These are phyloP conservation scores for Acacia crassicarpa DNA, from an alignment of 306 rosid genomes.

Conservation along the genomic window DNA sequence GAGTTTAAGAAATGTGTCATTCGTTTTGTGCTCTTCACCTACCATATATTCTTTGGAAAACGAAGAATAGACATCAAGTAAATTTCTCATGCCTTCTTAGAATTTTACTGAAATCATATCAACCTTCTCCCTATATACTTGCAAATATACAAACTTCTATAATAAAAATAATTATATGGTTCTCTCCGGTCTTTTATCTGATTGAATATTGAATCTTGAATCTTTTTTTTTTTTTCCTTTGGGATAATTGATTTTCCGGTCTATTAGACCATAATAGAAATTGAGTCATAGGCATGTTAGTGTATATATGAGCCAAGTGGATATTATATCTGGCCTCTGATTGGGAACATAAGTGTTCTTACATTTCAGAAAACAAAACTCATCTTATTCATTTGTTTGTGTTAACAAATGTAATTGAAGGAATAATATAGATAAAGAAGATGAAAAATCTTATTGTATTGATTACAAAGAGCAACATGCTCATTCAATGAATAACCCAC, in stretches of 20 bases:
- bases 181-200: background rate
- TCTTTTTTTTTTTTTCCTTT: too few relatives aligned
- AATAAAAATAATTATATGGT: background rate
- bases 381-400: too few relatives aligned
- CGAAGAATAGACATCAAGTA: background rate
- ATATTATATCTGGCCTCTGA: too few relatives aligned
- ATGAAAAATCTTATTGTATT: too few relatives aligned
- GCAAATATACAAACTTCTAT: background rate
- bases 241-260: background rate
- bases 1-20: slow-evolving; percentile 31
- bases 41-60: slow-evolving; percentile 14
- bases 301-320: background rate
- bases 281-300: background rate
- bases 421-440: too few relatives aligned
- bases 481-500: too few relatives aligned
- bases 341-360: too few relatives aligned
- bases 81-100: background rate
- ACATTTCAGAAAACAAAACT: too few relatives aligned
- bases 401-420: too few relatives aligned
- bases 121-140: background rate
- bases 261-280: background rate
- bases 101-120: background rate
- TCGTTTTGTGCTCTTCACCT: slow-evolving; percentile 39
- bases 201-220: background rate
- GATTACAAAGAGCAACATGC: too few relatives aligned